Conservation (phyloP, 768 basidiomycete species). For the Gymnopilus junonius region DNA sequence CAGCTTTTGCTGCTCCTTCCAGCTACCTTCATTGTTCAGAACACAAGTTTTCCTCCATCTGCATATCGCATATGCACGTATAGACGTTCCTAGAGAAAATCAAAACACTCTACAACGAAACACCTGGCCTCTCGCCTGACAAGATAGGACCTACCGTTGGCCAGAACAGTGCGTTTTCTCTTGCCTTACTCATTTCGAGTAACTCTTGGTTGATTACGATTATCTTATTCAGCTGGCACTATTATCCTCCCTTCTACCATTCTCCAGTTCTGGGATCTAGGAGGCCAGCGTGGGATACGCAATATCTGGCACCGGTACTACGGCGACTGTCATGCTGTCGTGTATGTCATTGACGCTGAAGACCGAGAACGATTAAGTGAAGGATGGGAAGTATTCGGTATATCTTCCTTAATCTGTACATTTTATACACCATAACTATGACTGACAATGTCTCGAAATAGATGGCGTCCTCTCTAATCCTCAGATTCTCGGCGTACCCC, state of each 20-base stretch:
- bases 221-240: slow-evolving; percentile 71
- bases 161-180: slow-evolving; percentile 81
- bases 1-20: slow-evolving; percentile 6
- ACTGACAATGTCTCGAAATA: slow-evolving; percentile 31
- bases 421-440: not conserved
- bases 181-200: not conserved
- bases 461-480: slow-evolving; percentile 89
- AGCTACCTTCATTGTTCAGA: slow-evolving; percentile 14
- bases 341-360: slow-evolving; percentile 92
- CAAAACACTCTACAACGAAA: slow-evolving; percentile 89
- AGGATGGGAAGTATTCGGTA: slow-evolving; percentile 98
- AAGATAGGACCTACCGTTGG: slow-evolving; percentile 98
- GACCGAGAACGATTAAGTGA: slow-evolving; percentile 89
- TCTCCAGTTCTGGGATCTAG: slow-evolving; percentile 96
- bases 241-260: slow-evolving; percentile 93
- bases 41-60: not conserved
- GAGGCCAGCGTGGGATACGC: slow-evolving; percentile 92
- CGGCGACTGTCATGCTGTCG: slow-evolving; percentile 96
- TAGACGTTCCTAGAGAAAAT: slow-evolving; percentile 92
- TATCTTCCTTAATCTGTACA: slow-evolving; percentile 28
- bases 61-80: not conserved
- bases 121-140: slow-evolving; percentile 85
- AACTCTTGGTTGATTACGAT: not conserved
- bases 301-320: slow-evolving; percentile 96
- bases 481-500: slow-evolving; percentile 87